Base-by-base conservation (phyloP, 768 basidiomycete genomes). In the Mycena filopes region DNA sequence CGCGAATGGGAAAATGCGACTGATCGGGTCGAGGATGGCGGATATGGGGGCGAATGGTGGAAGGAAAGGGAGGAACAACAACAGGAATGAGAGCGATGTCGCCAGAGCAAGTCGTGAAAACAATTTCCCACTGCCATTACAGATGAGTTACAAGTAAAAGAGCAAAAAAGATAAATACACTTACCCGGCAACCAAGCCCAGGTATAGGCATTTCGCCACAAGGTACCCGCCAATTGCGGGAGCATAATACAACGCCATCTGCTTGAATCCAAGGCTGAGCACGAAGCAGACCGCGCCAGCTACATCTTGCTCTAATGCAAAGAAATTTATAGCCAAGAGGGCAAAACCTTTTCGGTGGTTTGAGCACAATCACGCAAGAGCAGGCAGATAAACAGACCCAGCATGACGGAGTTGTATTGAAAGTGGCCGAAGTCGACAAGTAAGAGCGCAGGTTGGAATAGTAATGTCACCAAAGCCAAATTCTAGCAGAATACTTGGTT, bases 361-460 rank as follows among this genome's bases (percentile, higher is more conserved):
- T 66, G 33, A 55, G 70, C 53, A 50, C 25, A 59, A 58, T 12
- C 41, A 42, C 2, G 31, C 13, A 18, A 15, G 13, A 12, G 12
- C 15, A 55, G 42, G 28, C 23, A 63, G n/a, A 55, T 0, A 73
- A 68, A 79, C 80, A 70, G 72, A 87, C 92, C 96, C 50, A 98
- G 88, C 93, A 97, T 96, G 68, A 96, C 87, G 2, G 92, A 92
- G 74, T 98, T 98, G 75, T 95, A 98, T 78, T 99, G 96, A 72
- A 97, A 97, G 74, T 98, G 96, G 0, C 97, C 95, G 74, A 90
- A 92, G 77, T 98, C 97, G 56, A 97, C 85, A 21, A 98, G 79
- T 11, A 95, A 79, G 33, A 98, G 79, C 0, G 92, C 88, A 3
- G 97, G 97, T 72, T 96, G 94, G 16, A 96, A 82, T 18, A 97